Evolutionary conservation across 371 early-diverging fungal species (phyloP).

Genomic region (Apophysomyces variabilis): DNA sequence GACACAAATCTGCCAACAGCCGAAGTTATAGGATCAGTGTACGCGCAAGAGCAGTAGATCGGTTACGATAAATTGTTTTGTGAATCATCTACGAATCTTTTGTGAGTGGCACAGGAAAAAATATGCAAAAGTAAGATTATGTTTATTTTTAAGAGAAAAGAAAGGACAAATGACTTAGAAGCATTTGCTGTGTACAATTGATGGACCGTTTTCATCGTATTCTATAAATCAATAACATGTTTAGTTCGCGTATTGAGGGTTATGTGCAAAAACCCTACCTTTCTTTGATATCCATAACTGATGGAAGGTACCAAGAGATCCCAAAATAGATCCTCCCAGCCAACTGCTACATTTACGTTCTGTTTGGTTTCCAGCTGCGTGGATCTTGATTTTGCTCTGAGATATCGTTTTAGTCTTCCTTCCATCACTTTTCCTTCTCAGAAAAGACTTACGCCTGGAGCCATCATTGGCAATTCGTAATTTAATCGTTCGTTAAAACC

Average conservation of each 20-base stretch:
- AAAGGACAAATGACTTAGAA: not conserved
- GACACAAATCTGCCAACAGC: no score
- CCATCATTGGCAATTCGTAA: slow-evolving; percentile 68
- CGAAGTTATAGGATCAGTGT: no score
- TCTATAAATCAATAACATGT: slow-evolving; percentile 45
- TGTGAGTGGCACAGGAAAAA: no score
- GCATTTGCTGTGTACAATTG: slow-evolving; percentile 88
- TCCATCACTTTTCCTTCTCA: not conserved
- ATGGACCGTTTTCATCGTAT: slow-evolving; percentile 88
- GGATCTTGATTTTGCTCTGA: slow-evolving; percentile 80
- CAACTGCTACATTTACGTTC: slow-evolving; percentile 93
- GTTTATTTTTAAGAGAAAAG: slow-evolving; percentile 2
- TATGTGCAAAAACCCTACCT: not conserved
- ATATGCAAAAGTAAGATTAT: no score
- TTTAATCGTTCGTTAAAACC: slow-evolving; percentile 89
- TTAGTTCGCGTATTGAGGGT: no score
- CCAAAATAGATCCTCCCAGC: slow-evolving; percentile 96
- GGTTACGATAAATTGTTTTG: not conserved
- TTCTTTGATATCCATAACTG: slow-evolving; percentile 95
- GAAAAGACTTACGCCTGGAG: slow-evolving; percentile 70
- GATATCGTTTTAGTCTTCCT: not conserved
- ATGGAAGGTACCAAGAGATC: slow-evolving; percentile 95
- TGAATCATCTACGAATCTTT: not conserved
- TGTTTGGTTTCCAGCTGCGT: slow-evolving; percentile 73
- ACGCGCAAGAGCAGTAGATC: not conserved